Percentiles rank a stretch among this genome's conserved stretches.
phyloP scores from a whole-genome alignment of 495 filamentous ascomycete species.

The Penicillium pancosmium region DNA sequence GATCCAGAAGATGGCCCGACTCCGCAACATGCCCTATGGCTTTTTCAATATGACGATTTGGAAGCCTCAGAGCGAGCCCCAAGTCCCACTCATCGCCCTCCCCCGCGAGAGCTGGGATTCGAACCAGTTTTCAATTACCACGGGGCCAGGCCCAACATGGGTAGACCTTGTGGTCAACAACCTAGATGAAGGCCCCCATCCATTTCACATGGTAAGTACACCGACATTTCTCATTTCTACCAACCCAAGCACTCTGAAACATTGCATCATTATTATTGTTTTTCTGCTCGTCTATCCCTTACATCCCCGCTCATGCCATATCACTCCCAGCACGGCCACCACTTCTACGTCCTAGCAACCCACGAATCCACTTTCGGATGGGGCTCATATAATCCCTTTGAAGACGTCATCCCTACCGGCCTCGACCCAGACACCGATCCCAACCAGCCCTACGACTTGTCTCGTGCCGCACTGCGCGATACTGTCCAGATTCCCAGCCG shows the following conservation, averaged over 20 bases:
- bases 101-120: slow-evolving; percentile 41
- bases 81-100: slow-evolving; percentile 32
- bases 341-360: slow-evolving; percentile 72
- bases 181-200: slow-evolving; percentile 52
- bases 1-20: slow-evolving; percentile 42
- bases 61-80: slow-evolving; percentile 39
- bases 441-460: slow-evolving; percentile 41
- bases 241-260: background rate
- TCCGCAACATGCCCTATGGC: slow-evolving; percentile 45
- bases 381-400: slow-evolving; percentile 51
- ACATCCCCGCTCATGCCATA: background rate
- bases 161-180: slow-evolving; percentile 57
- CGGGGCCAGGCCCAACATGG: slow-evolving; percentile 34
- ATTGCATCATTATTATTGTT: background rate
- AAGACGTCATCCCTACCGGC: slow-evolving; percentile 34
- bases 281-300: background rate
- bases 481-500: slow-evolving; percentile 59
- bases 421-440: slow-evolving; percentile 8
- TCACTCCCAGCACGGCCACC: slow-evolving; percentile 77
- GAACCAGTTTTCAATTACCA: slow-evolving; percentile 42
- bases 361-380: slow-evolving; percentile 36
- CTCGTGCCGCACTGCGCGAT: slow-evolving; percentile 48
- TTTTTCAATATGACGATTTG: slow-evolving; percentile 54
- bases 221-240: background rate
- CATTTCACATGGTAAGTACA: slow-evolving; percentile 50